These are phyloP conservation scores for Phytopythium boreale DNA, from an alignment of 352 stramenopile genomes.

Conservation along the genomic window DNA sequence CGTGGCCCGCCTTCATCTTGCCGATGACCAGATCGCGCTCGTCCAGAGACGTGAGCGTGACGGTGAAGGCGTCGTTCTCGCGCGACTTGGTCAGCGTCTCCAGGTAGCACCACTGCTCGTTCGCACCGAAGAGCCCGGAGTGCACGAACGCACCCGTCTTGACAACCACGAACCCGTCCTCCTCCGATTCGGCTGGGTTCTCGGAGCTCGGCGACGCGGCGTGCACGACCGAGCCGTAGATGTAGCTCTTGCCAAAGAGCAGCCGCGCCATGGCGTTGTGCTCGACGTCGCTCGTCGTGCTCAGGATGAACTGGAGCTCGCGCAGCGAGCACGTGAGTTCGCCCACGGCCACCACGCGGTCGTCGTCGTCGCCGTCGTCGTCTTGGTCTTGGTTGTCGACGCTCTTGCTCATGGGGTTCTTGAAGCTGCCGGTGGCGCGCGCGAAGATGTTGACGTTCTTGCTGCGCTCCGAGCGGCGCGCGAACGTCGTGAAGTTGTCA, in stretches of 20 bases:
- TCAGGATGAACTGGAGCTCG: slow-evolving; percentile 13
- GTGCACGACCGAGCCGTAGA: slow-evolving; percentile 23
- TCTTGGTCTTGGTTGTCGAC: neutral
- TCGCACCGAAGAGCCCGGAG: slow-evolving; percentile 12
- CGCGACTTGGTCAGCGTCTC: slow-evolving; percentile 19
- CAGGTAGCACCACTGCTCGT: slow-evolving; percentile 33
- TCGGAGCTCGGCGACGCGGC: neutral
- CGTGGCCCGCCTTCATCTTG: slow-evolving; percentile 17
- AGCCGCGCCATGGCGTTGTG: slow-evolving; percentile 25
- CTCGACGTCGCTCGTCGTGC: slow-evolving; percentile 12
- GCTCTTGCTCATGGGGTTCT: neutral
- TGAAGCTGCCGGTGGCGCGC: neutral
- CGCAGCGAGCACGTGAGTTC: slow-evolving; percentile 5
- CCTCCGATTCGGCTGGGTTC: slow-evolving; percentile 6
- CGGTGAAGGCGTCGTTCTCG: slow-evolving; percentile 19
- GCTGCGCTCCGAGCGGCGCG: slow-evolving; percentile 5
- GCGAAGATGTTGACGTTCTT: slow-evolving; percentile 2
- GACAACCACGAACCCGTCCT: slow-evolving; percentile 11
- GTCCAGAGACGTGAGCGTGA: slow-evolving; percentile 20
- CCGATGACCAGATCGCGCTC: slow-evolving; percentile 13
- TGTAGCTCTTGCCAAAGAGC: slow-evolving; percentile 22
- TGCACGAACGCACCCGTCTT: slow-evolving; percentile 29
- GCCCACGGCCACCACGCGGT: neutral
- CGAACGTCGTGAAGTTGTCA: slow-evolving; percentile 2
- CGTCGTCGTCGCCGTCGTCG: neutral